Conservation (phyloP, 2,329 filamentous ascomycete genomes). For the Knufia petricola region DNA sequence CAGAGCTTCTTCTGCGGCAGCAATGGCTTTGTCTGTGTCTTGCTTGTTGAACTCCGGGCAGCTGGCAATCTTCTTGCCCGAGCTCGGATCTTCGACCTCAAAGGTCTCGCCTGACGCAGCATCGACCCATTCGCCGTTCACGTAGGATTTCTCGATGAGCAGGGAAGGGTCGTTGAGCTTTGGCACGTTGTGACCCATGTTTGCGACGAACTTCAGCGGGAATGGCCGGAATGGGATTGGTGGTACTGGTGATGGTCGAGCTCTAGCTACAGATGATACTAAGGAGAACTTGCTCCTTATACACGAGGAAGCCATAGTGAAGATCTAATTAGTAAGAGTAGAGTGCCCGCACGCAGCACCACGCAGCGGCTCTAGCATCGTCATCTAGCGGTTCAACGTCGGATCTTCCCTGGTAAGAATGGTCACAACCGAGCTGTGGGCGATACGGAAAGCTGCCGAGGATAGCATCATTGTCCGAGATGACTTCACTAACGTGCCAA, state of each 20-base stretch:
- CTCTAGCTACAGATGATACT: neutral
- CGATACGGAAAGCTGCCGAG: neutral
- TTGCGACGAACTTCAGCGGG: slow-evolving; percentile 17
- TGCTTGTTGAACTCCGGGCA: slow-evolving; percentile 68
- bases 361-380: neutral
- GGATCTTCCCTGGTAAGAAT: neutral
- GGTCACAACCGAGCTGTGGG: neutral
- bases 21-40: slow-evolving; percentile 74
- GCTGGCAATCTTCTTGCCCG: slow-evolving; percentile 68
- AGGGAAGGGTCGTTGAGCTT: slow-evolving; percentile 67
- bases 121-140: slow-evolving; percentile 86
- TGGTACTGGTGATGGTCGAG: slow-evolving; percentile 6
- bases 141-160: slow-evolving; percentile 73
- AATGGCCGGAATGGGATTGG: slow-evolving; percentile 5
- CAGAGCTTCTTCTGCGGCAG: slow-evolving; percentile 66
- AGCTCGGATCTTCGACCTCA: slow-evolving; percentile 77
- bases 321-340: no score
- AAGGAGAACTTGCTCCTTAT: slow-evolving; percentile 8
- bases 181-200: slow-evolving; percentile 20
- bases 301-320: slow-evolving; percentile 3
- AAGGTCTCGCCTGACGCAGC: slow-evolving; percentile 86
- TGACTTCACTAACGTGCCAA: no score
- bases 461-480: slow-evolving; percentile 1
- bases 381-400: slow-evolving; percentile 5
- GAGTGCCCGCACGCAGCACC: neutral